Evolutionary conservation across 495 filamentous ascomycete species (phyloP), one percentile per base, ranked within the genome.

Genomic region (Pseudoneurospora amorphoporcata): DNA sequence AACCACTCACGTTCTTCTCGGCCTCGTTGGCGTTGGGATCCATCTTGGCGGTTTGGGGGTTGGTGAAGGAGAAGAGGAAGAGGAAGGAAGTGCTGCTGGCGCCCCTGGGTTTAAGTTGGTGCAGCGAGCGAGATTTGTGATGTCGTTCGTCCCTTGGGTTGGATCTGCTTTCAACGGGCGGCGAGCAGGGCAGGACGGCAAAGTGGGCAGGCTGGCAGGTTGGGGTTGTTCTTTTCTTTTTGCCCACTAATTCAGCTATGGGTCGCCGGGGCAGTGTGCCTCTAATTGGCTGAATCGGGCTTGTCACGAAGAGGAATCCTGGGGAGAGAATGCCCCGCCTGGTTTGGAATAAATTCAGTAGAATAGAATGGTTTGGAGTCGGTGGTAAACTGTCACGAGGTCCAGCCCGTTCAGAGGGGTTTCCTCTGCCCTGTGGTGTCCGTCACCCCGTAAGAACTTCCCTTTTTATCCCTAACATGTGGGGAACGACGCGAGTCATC

Each of bases 11-110:
- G 81, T 98, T 99, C 88, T 98, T 98, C 86, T 99, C 95, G 58
- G 94, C 94, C 81, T 98, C 96, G 84, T 90, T 95, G 75, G 88
- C 88, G 84, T 95, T 90, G 79, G 92, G 86, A 82, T 93, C 88
- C 94, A 97, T 98, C 78, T 82, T 95, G 89, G 53, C 53, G 29
- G 53, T 17, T 65, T 8, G 53, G 53, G 53, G 53, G 53, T 29
- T 65, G 53, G 14, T 65, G 53, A 61, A 61, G 53, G 32, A 61
- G 53, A 40, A 40, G 39, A 40, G 8, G 39, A 61, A 35, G 53
- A 35, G 53, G 53, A 35, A 2, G 53, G 53, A 65, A 3, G 2
- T 65, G 53, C 29, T 65, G 53, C 53, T 65, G 53, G 53, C 53
- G 53, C 53, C 53, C 43, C 53, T 65, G 53, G 29, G 17, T 5